Evolutionary conservation across 352 stramenopile genomes (phyloP).

Genomic region (Globisporangium viniferum): DNA sequence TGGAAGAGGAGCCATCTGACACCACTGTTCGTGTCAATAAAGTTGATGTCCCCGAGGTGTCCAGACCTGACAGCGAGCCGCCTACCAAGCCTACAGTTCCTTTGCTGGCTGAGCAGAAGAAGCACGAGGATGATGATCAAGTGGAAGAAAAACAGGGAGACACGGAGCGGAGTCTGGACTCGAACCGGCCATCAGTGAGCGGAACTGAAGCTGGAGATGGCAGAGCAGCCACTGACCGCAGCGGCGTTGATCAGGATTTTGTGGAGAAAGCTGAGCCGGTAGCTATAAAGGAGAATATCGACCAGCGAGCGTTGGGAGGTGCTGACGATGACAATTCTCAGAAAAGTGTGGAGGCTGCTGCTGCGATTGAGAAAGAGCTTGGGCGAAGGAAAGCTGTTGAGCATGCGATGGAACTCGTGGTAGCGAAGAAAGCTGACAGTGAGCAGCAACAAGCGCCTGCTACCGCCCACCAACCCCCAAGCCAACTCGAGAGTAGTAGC

Average conservation of each 20-base stretch:
- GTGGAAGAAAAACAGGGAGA: background rate
- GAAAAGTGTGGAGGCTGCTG: background rate
- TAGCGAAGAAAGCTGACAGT: background rate
- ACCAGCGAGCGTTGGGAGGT: background rate
- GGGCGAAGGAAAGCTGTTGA: background rate
- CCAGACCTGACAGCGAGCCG: background rate
- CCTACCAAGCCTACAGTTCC: background rate
- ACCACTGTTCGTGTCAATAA: background rate
- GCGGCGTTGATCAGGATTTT: background rate
- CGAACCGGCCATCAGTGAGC: background rate
- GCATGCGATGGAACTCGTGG: background rate
- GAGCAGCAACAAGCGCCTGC: background rate
- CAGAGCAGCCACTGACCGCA: background rate
- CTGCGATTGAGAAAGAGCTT: background rate
- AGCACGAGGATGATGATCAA: background rate
- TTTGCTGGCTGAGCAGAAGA: background rate
- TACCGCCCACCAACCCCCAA: background rate
- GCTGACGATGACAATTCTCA: background rate
- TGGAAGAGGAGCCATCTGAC: background rate
- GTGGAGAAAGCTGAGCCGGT: background rate
- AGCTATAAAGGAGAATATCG: background rate
- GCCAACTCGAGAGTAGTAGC: background rate
- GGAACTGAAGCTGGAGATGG: background rate
- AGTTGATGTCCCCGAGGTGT: background rate
- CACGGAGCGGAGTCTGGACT: background rate